Evolutionary conservation across 352 stramenopile species (phyloP).

Genomic region (Globisporangium solare): DNA sequence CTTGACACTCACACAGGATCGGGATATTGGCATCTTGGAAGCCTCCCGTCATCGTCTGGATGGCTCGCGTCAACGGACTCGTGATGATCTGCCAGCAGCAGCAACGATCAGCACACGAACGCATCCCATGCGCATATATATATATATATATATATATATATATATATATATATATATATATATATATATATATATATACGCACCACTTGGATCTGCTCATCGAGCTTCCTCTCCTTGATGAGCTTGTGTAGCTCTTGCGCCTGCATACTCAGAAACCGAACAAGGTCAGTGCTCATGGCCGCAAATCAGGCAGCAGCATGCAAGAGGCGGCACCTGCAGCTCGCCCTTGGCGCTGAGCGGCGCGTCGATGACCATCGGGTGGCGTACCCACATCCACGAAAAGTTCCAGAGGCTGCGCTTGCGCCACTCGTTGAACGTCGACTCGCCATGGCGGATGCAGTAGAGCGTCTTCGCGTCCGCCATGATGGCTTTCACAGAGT

Average conservation of each 20-base stretch:
- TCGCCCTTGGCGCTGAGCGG: slow-evolving; percentile 68
- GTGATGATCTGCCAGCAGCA: slow-evolving; percentile 54
- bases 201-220: slow-evolving; percentile 72
- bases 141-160: no score
- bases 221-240: slow-evolving; percentile 32
- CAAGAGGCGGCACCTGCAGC: slow-evolving; percentile 40
- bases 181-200: no score
- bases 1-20: slow-evolving; percentile 37
- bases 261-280: slow-evolving; percentile 13
- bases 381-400: slow-evolving; percentile 79
- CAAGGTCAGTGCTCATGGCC: neutral
- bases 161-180: no score
- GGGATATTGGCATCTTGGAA: slow-evolving; percentile 53
- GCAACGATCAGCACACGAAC: no score
- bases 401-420: slow-evolving; percentile 75
- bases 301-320: neutral
- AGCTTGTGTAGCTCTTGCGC: slow-evolving; percentile 35
- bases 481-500: neutral
- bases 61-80: slow-evolving; percentile 77
- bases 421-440: slow-evolving; percentile 86
- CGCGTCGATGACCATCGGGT: slow-evolving; percentile 84
- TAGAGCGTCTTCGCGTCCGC: slow-evolving; percentile 60
- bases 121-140: no score
- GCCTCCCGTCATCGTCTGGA: slow-evolving; percentile 68
- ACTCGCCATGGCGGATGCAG: slow-evolving; percentile 85